Evolutionary conservation across 2,329 filamentous ascomycete genomes (phyloP).

Genomic region (Elsinoe ampelina): DNA sequence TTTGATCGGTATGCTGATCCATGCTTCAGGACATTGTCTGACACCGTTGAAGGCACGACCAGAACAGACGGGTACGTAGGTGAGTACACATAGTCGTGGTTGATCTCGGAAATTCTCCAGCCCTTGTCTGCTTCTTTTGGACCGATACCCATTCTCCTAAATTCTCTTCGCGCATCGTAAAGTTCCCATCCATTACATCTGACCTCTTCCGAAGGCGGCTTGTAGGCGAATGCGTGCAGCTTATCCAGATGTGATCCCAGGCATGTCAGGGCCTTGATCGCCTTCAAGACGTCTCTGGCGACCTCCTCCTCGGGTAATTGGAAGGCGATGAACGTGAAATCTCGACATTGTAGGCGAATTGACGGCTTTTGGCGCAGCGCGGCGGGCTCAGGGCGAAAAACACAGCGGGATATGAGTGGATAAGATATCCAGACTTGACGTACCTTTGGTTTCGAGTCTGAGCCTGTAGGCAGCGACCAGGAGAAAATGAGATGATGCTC

Average conservation of each 20-base stretch:
- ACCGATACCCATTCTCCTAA: conserved; percentile 76
- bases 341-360: conserved; percentile 79
- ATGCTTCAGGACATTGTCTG: conserved; percentile 95
- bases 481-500: conserved; percentile 58
- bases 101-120: conserved; percentile 87
- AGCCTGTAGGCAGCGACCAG: conserved; percentile 29
- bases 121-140: conserved; percentile 66
- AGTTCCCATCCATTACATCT: conserved; percentile 70
- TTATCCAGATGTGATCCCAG: conserved; percentile 75
- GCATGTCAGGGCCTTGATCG: conserved; percentile 71
- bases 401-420: conserved; percentile 78
- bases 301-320: conserved; percentile 67
- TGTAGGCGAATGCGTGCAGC: conserved; percentile 82
- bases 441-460: conserved; percentile 34
- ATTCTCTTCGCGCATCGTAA: conserved; percentile 81
- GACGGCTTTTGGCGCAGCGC: conserved; percentile 64
- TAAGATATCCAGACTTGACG: conserved; percentile 89
- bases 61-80: conserved; percentile 83
- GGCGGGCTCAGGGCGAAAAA: conserved; percentile 62
- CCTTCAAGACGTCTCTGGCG: conserved; percentile 80
- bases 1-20: conserved; percentile 82
- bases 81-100: conserved; percentile 82
- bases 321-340: conserved; percentile 90
- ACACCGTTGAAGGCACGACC: conserved; percentile 78
- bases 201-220: conserved; percentile 56